Conservation (phyloP, 495 filamentous ascomycete genomes). For the Xylaria sp. region DNA sequence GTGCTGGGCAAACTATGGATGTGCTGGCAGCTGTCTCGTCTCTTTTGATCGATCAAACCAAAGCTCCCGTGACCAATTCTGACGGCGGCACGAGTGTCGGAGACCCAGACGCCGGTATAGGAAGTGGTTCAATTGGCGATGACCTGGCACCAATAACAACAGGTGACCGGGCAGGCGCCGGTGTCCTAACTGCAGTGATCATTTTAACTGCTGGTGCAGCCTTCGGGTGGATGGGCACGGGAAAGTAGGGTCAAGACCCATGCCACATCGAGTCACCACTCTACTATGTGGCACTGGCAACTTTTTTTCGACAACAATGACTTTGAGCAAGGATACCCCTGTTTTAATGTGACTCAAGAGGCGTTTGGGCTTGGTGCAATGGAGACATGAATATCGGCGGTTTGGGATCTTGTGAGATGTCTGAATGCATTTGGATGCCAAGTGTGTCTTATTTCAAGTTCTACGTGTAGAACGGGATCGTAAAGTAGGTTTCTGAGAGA, state of each 20-base stretch:
- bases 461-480: not conserved
- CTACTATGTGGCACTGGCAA: not conserved
- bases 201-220: slow-evolving; percentile 35
- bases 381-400: not conserved
- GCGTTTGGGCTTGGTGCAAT: slow-evolving; percentile 3
- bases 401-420: slow-evolving; percentile 1
- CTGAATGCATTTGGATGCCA: slow-evolving; percentile 4
- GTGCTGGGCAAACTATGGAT: slow-evolving; percentile 65
- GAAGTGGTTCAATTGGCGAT: slow-evolving; percentile 33
- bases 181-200: slow-evolving; percentile 59
- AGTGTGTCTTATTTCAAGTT: not conserved
- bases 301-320: not conserved
- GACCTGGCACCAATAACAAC: slow-evolving; percentile 49
- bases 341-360: not conserved
- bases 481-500: not conserved
- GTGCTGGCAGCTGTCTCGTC: slow-evolving; percentile 58
- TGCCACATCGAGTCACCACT: not conserved
- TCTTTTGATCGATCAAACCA: slow-evolving; percentile 50
- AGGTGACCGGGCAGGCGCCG: slow-evolving; percentile 63
- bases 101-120: slow-evolving; percentile 63
- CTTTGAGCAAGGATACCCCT: slow-evolving; percentile 15
- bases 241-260: not conserved
- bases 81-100: slow-evolving; percentile 67
- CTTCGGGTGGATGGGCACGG: slow-evolving; percentile 42
- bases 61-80: slow-evolving; percentile 56